These are phyloP conservation scores for Akanthomyces muscarius DNA, from an alignment of 2,329 filamentous ascomycete genomes.

Conservation along the genomic window DNA sequence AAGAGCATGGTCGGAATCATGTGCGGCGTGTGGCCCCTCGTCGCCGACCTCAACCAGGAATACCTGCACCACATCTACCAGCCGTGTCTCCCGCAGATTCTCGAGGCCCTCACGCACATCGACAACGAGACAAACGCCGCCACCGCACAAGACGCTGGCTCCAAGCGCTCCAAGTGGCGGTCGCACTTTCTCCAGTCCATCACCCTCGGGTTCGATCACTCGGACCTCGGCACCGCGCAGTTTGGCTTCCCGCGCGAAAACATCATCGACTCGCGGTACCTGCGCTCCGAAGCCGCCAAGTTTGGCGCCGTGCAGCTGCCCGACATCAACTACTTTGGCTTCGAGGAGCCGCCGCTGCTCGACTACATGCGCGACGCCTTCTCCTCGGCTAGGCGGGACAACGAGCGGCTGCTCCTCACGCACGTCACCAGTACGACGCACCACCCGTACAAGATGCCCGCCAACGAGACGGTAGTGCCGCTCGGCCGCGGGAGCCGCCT, in stretches of 20 bases:
- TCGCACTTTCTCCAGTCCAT: slow-evolving; percentile 32
- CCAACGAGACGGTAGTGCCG: slow-evolving; percentile 19
- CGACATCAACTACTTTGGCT: slow-evolving; percentile 34
- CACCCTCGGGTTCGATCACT: slow-evolving; percentile 32
- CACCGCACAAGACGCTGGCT: neutral
- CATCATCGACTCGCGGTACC: slow-evolving; percentile 27
- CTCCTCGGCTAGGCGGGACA: slow-evolving; percentile 24
- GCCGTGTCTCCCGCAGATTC: slow-evolving; percentile 34
- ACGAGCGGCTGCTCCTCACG: slow-evolving; percentile 31
- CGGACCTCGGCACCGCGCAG: slow-evolving; percentile 27
- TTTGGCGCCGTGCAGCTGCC: slow-evolving; percentile 27
- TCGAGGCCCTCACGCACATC: slow-evolving; percentile 26
- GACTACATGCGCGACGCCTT: slow-evolving; percentile 33
- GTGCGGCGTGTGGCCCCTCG: slow-evolving; percentile 38
- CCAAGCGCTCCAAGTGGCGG: slow-evolving; percentile 28
- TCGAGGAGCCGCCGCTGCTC: slow-evolving; percentile 29
- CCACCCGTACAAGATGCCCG: slow-evolving; percentile 30
- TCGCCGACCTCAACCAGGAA: slow-evolving; percentile 41
- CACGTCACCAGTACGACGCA: slow-evolving; percentile 36
- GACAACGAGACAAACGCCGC: neutral
- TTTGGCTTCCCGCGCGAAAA: slow-evolving; percentile 30
- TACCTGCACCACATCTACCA: slow-evolving; percentile 40
- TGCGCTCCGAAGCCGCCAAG: slow-evolving; percentile 26
- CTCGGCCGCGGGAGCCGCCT: too few relatives aligned
- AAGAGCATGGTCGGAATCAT: slow-evolving; percentile 40